phyloP scores from a whole-genome alignment of 2,329 filamentous ascomycete species.

The Neonectria punicea region DNA sequence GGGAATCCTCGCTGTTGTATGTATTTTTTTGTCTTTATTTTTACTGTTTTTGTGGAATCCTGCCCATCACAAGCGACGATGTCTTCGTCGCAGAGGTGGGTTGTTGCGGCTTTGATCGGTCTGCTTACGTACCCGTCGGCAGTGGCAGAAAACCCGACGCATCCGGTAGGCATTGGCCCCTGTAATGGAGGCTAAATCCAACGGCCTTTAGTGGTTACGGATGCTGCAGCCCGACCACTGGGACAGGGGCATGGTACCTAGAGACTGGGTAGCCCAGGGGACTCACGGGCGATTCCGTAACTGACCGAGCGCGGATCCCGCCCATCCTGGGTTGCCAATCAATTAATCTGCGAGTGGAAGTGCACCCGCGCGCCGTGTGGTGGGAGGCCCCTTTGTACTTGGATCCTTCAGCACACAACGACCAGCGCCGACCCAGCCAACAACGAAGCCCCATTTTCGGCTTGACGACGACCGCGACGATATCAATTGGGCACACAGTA shows the following conservation, averaged over 20 bases:
- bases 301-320: not conserved
- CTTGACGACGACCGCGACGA: not conserved
- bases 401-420: not conserved
- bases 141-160: not conserved
- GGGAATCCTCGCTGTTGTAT: no score
- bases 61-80: no score
- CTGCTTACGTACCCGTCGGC: no score
- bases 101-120: no score
- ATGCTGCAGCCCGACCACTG: not conserved
- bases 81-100: no score
- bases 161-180: not conserved
- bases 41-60: no score
- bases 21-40: no score
- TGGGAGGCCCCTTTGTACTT: conserved; percentile 14
- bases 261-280: not conserved
- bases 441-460: not conserved
- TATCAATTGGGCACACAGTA: not conserved
- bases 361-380: not conserved
- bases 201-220: not conserved
- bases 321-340: conserved; percentile 14
- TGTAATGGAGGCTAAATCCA: not conserved
- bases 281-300: not conserved
- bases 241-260: not conserved
- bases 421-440: not conserved
- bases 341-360: conserved; percentile 13